Evolutionary conservation across 345 rosid genomes (phyloP).

Genomic region (Populus euphratica): DNA sequence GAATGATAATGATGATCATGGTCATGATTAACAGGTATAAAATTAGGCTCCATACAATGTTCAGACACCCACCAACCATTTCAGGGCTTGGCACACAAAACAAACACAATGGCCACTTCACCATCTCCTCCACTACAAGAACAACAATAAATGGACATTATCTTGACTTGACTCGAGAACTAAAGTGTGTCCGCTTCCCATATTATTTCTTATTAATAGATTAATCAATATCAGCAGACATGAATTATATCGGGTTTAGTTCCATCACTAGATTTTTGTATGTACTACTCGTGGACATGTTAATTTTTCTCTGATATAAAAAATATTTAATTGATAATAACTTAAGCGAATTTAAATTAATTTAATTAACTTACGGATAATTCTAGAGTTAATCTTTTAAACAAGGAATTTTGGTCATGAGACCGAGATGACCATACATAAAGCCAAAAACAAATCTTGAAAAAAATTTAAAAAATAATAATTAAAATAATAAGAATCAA

Average conservation of each 20-base stretch:
- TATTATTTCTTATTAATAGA: not conserved
- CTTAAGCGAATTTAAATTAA: rapidly evolving
- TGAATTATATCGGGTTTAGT: not conserved
- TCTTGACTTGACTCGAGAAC: not conserved
- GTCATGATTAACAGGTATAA: not conserved
- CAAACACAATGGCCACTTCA: not conserved
- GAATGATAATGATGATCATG: not conserved
- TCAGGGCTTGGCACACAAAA: not conserved
- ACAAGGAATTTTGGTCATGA: too few relatives aligned
- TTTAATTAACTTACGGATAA: rapidly evolving
- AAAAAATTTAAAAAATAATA: too few relatives aligned
- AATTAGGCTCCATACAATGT: not conserved
- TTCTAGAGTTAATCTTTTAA: rapidly evolving
- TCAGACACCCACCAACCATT: not conserved
- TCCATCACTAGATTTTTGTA: rapidly evolving
- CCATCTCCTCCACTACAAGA: not conserved
- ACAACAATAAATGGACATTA: not conserved
- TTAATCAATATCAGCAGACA: not conserved
- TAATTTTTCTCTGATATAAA: rapidly evolving
- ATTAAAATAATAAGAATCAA: too few relatives aligned
- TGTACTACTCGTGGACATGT: too few relatives aligned
- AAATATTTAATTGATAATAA: too few relatives aligned
- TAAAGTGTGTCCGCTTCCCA: not conserved
- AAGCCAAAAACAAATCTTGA: too few relatives aligned
- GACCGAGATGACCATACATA: rapidly evolving